Base-by-base conservation (phyloP, 257 asterid genomes). In the Cruciata laevipes region DNA sequence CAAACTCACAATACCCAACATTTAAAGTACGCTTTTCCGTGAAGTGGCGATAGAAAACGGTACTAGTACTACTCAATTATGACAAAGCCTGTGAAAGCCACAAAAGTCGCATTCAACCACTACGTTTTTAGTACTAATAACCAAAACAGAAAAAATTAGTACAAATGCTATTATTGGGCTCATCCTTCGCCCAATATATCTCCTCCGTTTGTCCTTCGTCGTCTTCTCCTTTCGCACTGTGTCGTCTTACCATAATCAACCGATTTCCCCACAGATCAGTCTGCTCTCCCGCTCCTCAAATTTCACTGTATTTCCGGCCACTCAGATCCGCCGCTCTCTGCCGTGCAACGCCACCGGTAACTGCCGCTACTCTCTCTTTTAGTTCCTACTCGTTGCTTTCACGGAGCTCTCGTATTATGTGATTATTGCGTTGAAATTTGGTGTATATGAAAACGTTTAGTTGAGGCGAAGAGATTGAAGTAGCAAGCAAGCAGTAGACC, bases 281-380 rank as follows among this genome's bases (percentile, higher is more conserved):
- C 5, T 6, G 32, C 24, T 32, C 55, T 53, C 27, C 7, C 25
- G 4, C 14, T 52, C 32, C 21, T 1, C 55, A 7, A 49, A 21
- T 49, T 68, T 35, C 16, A 14, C 71, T 3, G 9, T 23, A 23
- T 4, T 21, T 51, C 21, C 37, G n/a, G 9, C 2, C 33, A 8
- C 25, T 12, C 71, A 35, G 71, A 68, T 68, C 64, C 40, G 64
- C 55, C 8, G 55, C 55, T 47, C 55, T 53, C 24, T 63, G 16
- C 32, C 63, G 56, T 30, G 32, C 55, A 13, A 32, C 20, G 8
- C 40, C 40, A 23, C 10, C 23, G 71, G 71, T 68, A 68, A 55
- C 64, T 5, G 31, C 47, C 9, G 10, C n/a, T 68, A 20, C 31
- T 52, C 20, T 20, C 21, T 31, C 62, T 52, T 7, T 65, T 6